phyloP scores from a whole-genome alignment of 2,329 filamentous ascomycete genomes.

The Fusarium illudens region DNA sequence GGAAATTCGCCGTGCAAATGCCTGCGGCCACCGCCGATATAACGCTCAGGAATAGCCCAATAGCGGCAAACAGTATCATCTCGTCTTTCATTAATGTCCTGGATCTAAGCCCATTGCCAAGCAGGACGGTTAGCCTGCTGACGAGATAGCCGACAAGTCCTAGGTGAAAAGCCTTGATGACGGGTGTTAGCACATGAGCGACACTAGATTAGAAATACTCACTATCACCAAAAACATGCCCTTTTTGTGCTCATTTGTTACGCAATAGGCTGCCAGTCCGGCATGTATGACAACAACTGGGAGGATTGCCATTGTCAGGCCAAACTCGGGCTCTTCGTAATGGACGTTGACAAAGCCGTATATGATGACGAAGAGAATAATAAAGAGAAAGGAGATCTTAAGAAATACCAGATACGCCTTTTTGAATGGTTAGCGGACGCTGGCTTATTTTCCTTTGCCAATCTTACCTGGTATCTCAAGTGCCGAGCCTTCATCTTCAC shows the following conservation, averaged over 20 bases:
- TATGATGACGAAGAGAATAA: background rate
- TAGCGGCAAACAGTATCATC: background rate
- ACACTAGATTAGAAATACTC: background rate
- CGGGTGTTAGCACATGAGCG: background rate
- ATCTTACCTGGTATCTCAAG: background rate
- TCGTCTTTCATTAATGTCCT: background rate
- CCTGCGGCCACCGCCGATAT: background rate
- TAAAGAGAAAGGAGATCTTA: background rate
- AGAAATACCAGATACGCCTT: background rate
- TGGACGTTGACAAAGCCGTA: background rate
- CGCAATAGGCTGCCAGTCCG: background rate
- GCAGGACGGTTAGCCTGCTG: background rate
- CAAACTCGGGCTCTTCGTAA: background rate
- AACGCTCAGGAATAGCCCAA: background rate
- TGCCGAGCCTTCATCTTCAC: background rate
- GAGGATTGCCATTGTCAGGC: background rate
- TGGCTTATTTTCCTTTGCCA: background rate
- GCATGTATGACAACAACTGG: background rate
- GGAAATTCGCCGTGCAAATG: background rate
- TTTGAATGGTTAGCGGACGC: background rate
- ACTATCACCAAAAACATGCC: background rate
- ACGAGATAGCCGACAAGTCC: background rate
- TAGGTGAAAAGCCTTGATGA: background rate
- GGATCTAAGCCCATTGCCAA: background rate
- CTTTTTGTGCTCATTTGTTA: background rate